Base-by-base conservation (phyloP, 768 basidiomycete genomes). In the Inosperma sp. region DNA sequence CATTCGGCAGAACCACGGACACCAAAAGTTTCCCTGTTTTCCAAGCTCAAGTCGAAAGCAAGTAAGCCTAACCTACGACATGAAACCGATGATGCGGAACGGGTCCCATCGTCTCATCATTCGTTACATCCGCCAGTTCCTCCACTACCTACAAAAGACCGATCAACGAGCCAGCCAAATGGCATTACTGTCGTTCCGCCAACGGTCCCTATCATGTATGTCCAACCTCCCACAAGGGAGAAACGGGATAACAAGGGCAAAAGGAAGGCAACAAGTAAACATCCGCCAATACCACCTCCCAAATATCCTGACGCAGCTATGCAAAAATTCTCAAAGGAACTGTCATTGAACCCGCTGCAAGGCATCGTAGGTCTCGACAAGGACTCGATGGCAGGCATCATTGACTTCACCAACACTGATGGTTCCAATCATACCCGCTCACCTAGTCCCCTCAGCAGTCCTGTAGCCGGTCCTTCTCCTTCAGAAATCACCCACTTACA, bases 331-430 rank as follows among this genome's bases (percentile, higher is more conserved):
- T 21, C 39, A 5, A 22, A 30, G 14, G 43, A 51, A 6, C 14
- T 43, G 17, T 13, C 30, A n/a, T 31, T 50, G 40, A 39, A 31
- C 21, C 40, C 42, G 26, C 14, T 49, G 25, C 43, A 44, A 33
- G 53, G 53, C 2, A 49, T 44, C 10, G 31, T 44, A 3, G 54
- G 46, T 36, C 65, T 79, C 16, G 79, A 92, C 62, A 64, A 90
- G 36, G 78, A 84, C 8, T 69, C 79, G 44, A 92, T 96, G 79
- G 84, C 88, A 31, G 93, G 86, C 5, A 92, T 96, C 61, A 71
- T 95, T 54, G 74, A 92, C 64, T 67, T 71, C 1, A 67, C 46
- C 39, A 45, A 56, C 60, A 31, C 50, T 57, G 13, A 42, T 56
- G 60, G 60, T 53, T 52, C 59, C 30, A 53, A 51, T 58, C 40